A percentile compares a stretch with the other conserved stretches of the same genome.
These are phyloP conservation scores for Hymenoscyphus albidus DNA, from an alignment of 2,329 filamentous ascomycete species.

Conservation along the genomic window DNA sequence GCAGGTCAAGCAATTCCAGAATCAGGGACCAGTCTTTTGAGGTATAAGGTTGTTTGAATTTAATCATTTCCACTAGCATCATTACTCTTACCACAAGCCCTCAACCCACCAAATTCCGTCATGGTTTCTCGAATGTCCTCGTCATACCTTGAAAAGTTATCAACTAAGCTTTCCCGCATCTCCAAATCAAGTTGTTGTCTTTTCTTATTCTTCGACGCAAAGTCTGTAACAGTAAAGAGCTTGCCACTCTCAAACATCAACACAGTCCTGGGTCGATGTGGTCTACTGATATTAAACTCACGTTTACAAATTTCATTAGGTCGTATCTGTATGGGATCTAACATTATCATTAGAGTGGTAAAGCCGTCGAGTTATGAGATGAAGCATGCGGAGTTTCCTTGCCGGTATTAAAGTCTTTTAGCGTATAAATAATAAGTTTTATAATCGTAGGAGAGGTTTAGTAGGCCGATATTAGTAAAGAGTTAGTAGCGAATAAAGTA, in stretches of 20 bases:
- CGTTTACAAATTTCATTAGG: constrained; percentile 57
- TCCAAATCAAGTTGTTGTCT: constrained; percentile 44
- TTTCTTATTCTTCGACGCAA: constrained; percentile 43
- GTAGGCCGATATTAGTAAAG: too few relatives aligned
- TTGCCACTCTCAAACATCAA: constrained; percentile 51
- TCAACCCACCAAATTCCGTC: constrained; percentile 15
- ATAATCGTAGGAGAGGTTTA: too few relatives aligned
- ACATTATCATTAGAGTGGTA: neutral
- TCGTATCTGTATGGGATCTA: constrained; percentile 70
- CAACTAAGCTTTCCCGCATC: constrained; percentile 53
- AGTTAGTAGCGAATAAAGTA: too few relatives aligned
- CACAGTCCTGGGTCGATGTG: constrained; percentile 60
- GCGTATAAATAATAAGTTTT: too few relatives aligned
- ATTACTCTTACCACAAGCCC: constrained; percentile 18
- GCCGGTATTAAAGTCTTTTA: constrained; percentile 37
- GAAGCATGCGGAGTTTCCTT: constrained; percentile 51
- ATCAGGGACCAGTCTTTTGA: too few relatives aligned
- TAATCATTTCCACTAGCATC: constrained; percentile 14
- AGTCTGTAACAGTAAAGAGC: constrained; percentile 56
- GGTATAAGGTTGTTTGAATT: too few relatives aligned
- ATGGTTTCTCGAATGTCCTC: constrained; percentile 46
- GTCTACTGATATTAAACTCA: constrained; percentile 57
- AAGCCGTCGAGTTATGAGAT: neutral
- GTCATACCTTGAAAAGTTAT: constrained; percentile 45
- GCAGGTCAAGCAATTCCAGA: too few relatives aligned